Percentiles rank a stretch among this genome's conserved stretches.
Conservation (phyloP, 2,329 filamentous ascomycete species). For the Moelleriella libera region DNA sequence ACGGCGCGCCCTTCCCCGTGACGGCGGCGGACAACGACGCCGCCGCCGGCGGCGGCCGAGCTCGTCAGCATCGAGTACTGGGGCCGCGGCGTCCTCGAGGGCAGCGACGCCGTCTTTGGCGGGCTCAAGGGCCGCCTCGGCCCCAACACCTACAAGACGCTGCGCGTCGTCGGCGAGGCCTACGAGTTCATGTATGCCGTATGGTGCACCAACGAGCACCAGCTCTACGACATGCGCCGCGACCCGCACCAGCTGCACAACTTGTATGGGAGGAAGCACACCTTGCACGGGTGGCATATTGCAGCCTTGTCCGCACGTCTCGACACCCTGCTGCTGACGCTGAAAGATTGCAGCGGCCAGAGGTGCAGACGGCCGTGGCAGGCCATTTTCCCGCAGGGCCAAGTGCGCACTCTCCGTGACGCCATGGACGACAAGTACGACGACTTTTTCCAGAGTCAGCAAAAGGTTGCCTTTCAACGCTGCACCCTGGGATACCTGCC, state of each 20-base stretch:
- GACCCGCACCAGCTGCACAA: slow-evolving; percentile 40
- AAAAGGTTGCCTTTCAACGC: slow-evolving; percentile 33
- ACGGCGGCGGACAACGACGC: slow-evolving; percentile 9
- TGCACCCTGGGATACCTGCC: slow-evolving; percentile 41
- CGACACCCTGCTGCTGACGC: slow-evolving; percentile 42
- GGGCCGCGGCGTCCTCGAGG: slow-evolving; percentile 28
- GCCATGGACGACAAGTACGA: slow-evolving; percentile 35
- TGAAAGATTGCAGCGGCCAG: slow-evolving; percentile 43
- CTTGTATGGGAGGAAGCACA: slow-evolving; percentile 12
- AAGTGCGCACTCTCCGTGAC: slow-evolving; percentile 34
- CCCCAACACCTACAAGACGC: slow-evolving; percentile 47
- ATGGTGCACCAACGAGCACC: slow-evolving; percentile 55
- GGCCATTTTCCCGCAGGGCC: slow-evolving; percentile 36
- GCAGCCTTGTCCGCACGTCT: slow-evolving; percentile 32
- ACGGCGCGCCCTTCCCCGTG: slow-evolving; percentile 39
- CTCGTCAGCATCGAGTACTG: slow-evolving; percentile 46
- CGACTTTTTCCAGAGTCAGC: slow-evolving; percentile 29
- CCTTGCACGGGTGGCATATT: slow-evolving; percentile 15
- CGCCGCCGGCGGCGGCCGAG: slow-evolving; percentile 23
- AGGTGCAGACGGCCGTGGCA: slow-evolving; percentile 43
- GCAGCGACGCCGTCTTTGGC: slow-evolving; percentile 9
- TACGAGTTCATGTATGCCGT: slow-evolving; percentile 46
- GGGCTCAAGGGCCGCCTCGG: slow-evolving; percentile 5
- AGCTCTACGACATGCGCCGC: slow-evolving; percentile 47
- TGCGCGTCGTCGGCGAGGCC: slow-evolving; percentile 35